These are phyloP conservation scores for Vaccinium macrocarpon DNA, from an alignment of 148 eudicot genomes.

Conservation along the genomic window DNA sequence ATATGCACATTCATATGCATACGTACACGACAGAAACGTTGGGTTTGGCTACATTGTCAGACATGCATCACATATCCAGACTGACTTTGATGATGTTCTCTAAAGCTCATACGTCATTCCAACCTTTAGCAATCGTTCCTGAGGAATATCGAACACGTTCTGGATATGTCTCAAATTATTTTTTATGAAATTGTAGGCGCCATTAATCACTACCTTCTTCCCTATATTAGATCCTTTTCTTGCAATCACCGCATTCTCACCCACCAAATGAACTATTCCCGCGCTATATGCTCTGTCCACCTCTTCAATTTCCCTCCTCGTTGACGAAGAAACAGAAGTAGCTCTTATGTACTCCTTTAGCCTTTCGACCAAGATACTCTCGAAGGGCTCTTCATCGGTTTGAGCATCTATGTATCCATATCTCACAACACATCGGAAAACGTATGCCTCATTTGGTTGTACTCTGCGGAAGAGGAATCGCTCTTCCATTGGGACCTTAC, in stretches of 20 bases:
- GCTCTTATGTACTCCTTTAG: no score
- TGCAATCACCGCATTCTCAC: conserved; percentile 39
- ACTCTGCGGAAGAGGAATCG: no score
- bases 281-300: conserved; percentile 26
- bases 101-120: conserved; percentile 51
- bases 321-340: background rate
- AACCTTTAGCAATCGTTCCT: conserved; percentile 30
- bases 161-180: conserved; percentile 27
- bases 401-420: no score
- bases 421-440: no score
- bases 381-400: no score
- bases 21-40: background rate
- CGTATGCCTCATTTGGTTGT: no score
- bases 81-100: background rate
- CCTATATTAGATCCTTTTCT: conserved; percentile 13
- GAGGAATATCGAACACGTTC: conserved; percentile 32
- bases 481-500: no score
- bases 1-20: background rate
- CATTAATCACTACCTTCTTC: conserved; percentile 32
- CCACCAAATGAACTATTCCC: conserved; percentile 38
- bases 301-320: conserved; percentile 24
- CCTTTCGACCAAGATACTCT: no score
- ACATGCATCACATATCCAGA: background rate
- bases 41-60: background rate
- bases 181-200: conserved; percentile 31